A percentile compares a stretch with the other conserved stretches of the same genome.
Evolutionary conservation across 805 yeast species (phyloP).

Genomic region (Blastobotrys parvus): DNA sequence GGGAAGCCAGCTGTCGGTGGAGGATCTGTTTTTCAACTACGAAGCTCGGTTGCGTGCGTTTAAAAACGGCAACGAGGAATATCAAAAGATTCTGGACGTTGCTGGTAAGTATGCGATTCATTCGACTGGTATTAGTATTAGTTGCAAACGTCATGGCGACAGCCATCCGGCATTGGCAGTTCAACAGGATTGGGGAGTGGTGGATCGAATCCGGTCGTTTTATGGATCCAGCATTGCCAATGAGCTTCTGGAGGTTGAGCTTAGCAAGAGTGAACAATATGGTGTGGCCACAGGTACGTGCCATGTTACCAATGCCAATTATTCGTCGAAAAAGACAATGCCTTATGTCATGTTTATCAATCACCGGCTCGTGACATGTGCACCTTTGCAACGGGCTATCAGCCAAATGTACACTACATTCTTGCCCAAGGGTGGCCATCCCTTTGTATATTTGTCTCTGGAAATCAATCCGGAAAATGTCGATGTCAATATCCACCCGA

Average conservation of each 20-base stretch:
- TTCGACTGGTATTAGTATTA: slow-evolving; percentile 57
- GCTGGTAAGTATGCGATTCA: slow-evolving; percentile 79
- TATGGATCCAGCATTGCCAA: slow-evolving; percentile 65
- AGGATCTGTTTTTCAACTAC: slow-evolving; percentile 82
- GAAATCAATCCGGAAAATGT: slow-evolving; percentile 57
- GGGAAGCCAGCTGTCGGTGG: slow-evolving; percentile 81
- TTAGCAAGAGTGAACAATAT: slow-evolving; percentile 22
- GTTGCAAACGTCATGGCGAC: slow-evolving; percentile 75
- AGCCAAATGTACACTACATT: slow-evolving; percentile 51
- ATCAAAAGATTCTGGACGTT: slow-evolving; percentile 67
- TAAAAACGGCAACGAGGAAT: slow-evolving; percentile 49
- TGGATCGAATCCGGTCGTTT: slow-evolving; percentile 65
- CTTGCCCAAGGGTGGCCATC: slow-evolving; percentile 68
- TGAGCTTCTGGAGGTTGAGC: slow-evolving; percentile 45
- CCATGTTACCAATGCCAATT: slow-evolving; percentile 63
- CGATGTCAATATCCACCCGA: slow-evolving; percentile 95
- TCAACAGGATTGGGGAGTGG: slow-evolving; percentile 38
- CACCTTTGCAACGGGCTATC: slow-evolving; percentile 66
- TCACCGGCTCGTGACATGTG: slow-evolving; percentile 72
- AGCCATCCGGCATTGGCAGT: slow-evolving; percentile 58
- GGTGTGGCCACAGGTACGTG: slow-evolving; percentile 55
- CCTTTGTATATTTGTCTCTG: slow-evolving; percentile 73
- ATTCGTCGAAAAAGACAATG: slow-evolving; percentile 51
- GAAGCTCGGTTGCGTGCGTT: slow-evolving; percentile 70
- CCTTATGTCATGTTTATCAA: slow-evolving; percentile 80